Evolutionary conservation across 768 basidiomycete genomes (phyloP), one percentile per base, ranked within the genome.

Genomic region (Lactarius sanguifluus): DNA sequence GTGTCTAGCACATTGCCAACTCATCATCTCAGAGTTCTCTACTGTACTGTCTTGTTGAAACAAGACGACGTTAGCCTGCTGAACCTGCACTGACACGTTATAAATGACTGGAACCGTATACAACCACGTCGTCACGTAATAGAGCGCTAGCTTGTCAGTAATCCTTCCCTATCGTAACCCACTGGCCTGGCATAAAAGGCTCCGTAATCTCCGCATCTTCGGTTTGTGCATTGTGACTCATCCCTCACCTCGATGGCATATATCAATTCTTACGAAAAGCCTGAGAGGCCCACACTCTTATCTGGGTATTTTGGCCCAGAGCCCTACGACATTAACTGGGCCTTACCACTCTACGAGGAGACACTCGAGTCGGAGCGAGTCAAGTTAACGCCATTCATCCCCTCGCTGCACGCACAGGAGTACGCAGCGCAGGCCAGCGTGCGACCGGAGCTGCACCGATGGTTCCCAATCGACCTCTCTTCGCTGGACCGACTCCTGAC

Each of bases 281-380:
- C 59, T 7, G 43, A 28, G 28, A 25, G 4, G 5, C 25, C 68
- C 4, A 61, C 71, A 60, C 59, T 71, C 3, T n/a, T 45, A n/a
- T 38, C 30, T 13, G 62, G 40, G 9, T 56, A 47, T 61, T 72
- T 68, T 30, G 74, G 73, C 3, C 71, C 75, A 5, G 73, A 74
- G 10, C 74, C 76, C n/a, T 77, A 76, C 61, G 79, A 81, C 67
- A 67, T 79, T 66, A 81, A 82, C 71, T 79, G 78, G 70, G 62
- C 69, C 30, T 74, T 75, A 61, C 76, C 78, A 16, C 43, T 81
- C 13, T 73, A 74, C 60, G 57, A 62, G 5, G 52, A 69, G 8
- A 64, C 65, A 10, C 75, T 82, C 18, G 74, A 79, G 57, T 77
- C 73, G n/a, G 71, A 72, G 3, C 78, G 78, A 23, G 73, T 81